Base-by-base conservation (phyloP, 1,139 yeast genomes). In the Yamadazyma triangularis region DNA sequence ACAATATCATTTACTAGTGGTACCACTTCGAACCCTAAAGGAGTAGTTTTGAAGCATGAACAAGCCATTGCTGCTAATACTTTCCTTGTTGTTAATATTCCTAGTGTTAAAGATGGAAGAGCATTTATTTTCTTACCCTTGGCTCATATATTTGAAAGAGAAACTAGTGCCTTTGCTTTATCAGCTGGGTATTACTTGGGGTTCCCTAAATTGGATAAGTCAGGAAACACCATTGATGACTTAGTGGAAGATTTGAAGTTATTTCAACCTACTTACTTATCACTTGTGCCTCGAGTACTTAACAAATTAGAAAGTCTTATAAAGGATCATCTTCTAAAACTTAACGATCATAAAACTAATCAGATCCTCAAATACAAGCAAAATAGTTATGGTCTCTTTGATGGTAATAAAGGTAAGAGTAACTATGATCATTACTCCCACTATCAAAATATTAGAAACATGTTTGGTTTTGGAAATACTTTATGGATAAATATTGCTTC, bases 1-100 rank as follows among this genome's bases (percentile, higher is more conserved):
- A 79, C 88, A 27, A 73, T 82, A 40, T 77, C 81, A 14, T 82
- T 80, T 56, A 82, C 91, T 9, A 77, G 85, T 8, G 87, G 88
- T 8, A 78, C 88, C 15, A 79, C 87, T 4, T 34, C 60, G 8
- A 52, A 60, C 33, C 87, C 87, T 13, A 80, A 80, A 52, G 87
- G 87, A 26, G 87, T 77, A 6, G 69, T 73, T 30, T 51, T 79
- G 38, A 58, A 74, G 3, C 86, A 80, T 31, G 55, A 56, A 18
- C 62, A 60, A 36, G 66, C 75, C 2, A 59, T 72, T 4, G 64
- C 81, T 6, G 76, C 73, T 4, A 45, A 69, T 14, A 53, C 55
- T 2, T 52, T 51, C 36, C 38, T 55, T 5, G 33, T 35, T 9
- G 30, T 42, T 10, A 37, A 30, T 21, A 42, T 38, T 24, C 45